Evolutionary conservation across 1,284 basidiomycete genomes (phyloP).

Genomic region (Tilletia walkeri): DNA sequence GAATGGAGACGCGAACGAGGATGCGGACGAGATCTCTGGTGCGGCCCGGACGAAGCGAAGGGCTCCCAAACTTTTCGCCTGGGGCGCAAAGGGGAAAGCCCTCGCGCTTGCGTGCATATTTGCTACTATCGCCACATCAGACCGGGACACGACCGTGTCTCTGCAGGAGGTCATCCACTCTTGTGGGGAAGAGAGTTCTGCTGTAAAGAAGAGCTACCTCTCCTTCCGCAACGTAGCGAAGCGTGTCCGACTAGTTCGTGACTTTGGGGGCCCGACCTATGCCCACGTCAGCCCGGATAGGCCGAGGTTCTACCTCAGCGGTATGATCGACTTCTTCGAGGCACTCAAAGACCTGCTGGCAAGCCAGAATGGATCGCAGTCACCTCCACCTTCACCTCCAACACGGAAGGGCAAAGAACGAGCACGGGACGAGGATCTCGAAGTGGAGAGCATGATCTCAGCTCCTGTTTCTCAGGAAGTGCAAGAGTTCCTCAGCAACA

Average conservation of each 20-base stretch:
- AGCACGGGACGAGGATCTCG: background rate
- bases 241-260: conserved; percentile 5
- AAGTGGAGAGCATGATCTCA: background rate
- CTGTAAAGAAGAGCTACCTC: background rate
- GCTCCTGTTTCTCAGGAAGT: background rate
- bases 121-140: conserved; percentile 1
- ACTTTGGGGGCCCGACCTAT: background rate
- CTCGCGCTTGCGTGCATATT: conserved; percentile 10
- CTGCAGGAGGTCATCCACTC: background rate
- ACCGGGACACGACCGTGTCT: background rate
- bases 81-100: background rate
- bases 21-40: background rate
- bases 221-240: conserved; percentile 1
- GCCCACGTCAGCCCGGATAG: background rate
- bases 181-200: background rate
- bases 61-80: background rate
- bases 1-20: too few relatives aligned
- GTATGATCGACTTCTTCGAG: conserved; percentile 13
- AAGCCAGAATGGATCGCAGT: background rate
- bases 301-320: conserved; percentile 1
- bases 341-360: background rate
- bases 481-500: background rate
- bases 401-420: background rate
- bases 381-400: background rate
- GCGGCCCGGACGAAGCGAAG: background rate